These are phyloP conservation scores for Zygnema circumcarinatum DNA, from an alignment of 139 green algal genomes.

Conservation along the genomic window DNA sequence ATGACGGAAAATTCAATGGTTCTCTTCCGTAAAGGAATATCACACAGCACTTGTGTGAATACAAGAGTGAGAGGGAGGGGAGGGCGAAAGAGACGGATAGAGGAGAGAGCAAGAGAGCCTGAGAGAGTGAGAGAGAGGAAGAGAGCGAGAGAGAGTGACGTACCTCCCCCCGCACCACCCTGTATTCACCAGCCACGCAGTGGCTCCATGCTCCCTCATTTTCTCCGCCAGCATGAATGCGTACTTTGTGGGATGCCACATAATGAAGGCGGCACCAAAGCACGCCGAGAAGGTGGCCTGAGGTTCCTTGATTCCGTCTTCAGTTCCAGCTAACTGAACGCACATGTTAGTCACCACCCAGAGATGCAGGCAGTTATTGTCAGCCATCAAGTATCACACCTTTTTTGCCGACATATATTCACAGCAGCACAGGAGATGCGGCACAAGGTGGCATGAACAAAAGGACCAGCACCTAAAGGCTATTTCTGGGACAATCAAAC, in stretches of 20 bases:
- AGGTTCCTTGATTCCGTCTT: constrained; percentile 90
- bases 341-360: too few species aligned
- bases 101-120: not conserved
- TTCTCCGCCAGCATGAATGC: constrained; percentile 88
- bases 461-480: too few species aligned
- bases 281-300: constrained; percentile 78
- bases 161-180: constrained; percentile 74
- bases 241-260: constrained; percentile 90
- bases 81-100: not conserved
- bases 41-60: too few species aligned
- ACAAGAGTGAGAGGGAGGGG: not conserved
- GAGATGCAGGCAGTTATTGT: not conserved
- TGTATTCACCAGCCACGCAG: constrained; percentile 90
- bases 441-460: too few species aligned
- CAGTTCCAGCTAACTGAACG: constrained; percentile 93
- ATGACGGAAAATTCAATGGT: too few species aligned
- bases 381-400: not conserved
- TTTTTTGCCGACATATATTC: too few species aligned
- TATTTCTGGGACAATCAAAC: too few species aligned
- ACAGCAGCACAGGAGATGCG: too few species aligned
- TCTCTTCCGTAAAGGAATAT: too few species aligned
- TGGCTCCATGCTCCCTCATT: constrained; percentile 83
- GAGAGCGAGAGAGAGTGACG: too few species aligned
- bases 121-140: too few species aligned
- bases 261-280: constrained; percentile 68